These are phyloP conservation scores for Evernia prunastri DNA, from an alignment of 495 filamentous ascomycete genomes.

Conservation along the genomic window DNA sequence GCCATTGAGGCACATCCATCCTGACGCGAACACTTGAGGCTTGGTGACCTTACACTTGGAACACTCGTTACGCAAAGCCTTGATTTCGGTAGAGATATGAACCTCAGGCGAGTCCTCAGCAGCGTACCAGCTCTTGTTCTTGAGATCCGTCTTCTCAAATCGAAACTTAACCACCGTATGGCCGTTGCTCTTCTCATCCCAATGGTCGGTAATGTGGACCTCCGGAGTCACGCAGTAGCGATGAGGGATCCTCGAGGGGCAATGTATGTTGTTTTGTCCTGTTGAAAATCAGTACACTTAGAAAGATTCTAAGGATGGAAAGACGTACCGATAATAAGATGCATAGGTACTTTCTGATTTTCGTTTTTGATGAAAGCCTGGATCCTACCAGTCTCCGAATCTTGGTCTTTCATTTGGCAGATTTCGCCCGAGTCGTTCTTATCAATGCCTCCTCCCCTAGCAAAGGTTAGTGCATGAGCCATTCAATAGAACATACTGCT, in stretches of 20 bases:
- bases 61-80: slow-evolving; percentile 34
- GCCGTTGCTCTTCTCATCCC: slow-evolving; percentile 53
- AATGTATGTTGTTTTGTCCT: slow-evolving; percentile 48
- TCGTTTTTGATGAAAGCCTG: slow-evolving; percentile 37
- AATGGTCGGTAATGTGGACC: slow-evolving; percentile 67
- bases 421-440: not conserved
- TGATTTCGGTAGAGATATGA: slow-evolving; percentile 24
- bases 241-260: slow-evolving; percentile 51
- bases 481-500: not conserved
- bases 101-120: slow-evolving; percentile 30
- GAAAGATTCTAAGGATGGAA: not conserved
- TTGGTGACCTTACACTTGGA: slow-evolving; percentile 34
- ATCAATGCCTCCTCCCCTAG: slow-evolving; percentile 45
- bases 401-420: slow-evolving; percentile 40
- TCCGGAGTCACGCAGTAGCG: slow-evolving; percentile 65
- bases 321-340: slow-evolving; percentile 53
- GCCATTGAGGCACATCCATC: slow-evolving; percentile 65
- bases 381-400: slow-evolving; percentile 28
- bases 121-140: slow-evolving; percentile 64
- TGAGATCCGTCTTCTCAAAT: slow-evolving; percentile 62
- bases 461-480: not conserved
- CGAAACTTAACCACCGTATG: slow-evolving; percentile 51
- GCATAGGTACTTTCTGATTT: slow-evolving; percentile 39
- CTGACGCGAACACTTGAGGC: slow-evolving; percentile 45
- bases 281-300: not conserved